Conservation (phyloP, 2,329 filamentous ascomycete species). For the Claviceps sp. region DNA sequence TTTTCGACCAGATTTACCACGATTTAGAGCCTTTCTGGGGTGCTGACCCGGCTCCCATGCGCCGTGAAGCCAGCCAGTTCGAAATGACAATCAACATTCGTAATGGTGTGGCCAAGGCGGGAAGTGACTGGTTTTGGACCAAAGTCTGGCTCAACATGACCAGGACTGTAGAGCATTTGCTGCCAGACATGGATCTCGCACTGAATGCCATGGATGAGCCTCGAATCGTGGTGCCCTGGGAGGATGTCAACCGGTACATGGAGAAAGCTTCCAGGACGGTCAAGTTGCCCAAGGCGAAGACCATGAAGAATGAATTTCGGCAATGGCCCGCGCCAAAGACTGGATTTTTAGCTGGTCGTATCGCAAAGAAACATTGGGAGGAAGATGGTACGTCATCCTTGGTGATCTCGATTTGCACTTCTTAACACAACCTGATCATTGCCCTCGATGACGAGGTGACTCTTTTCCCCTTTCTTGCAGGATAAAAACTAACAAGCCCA, state of each 20-base stretch:
- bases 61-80: slow-evolving; percentile 37
- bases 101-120: slow-evolving; percentile 34
- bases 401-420: too few relatives aligned
- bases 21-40: slow-evolving; percentile 47
- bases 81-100: slow-evolving; percentile 50
- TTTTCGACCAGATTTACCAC: slow-evolving; percentile 51
- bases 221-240: slow-evolving; percentile 48
- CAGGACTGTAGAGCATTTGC: slow-evolving; percentile 35
- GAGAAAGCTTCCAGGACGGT: slow-evolving; percentile 35
- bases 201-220: slow-evolving; percentile 57
- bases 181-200: slow-evolving; percentile 56
- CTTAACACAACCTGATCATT: too few relatives aligned
- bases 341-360: slow-evolving; percentile 19
- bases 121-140: slow-evolving; percentile 45
- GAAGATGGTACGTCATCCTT: slow-evolving; percentile 28
- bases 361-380: slow-evolving; percentile 35
- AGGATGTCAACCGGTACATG: slow-evolving; percentile 43
- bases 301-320: slow-evolving; percentile 31
- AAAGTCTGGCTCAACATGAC: slow-evolving; percentile 42
- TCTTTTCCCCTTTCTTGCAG: background rate
- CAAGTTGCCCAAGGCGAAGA: slow-evolving; percentile 27
- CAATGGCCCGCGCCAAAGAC: slow-evolving; percentile 26
- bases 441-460: background rate
- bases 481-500: background rate
- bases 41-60: slow-evolving; percentile 31